Evolutionary conservation across 106 monocot species (phyloP).

Genomic region (Allium sativum): DNA sequence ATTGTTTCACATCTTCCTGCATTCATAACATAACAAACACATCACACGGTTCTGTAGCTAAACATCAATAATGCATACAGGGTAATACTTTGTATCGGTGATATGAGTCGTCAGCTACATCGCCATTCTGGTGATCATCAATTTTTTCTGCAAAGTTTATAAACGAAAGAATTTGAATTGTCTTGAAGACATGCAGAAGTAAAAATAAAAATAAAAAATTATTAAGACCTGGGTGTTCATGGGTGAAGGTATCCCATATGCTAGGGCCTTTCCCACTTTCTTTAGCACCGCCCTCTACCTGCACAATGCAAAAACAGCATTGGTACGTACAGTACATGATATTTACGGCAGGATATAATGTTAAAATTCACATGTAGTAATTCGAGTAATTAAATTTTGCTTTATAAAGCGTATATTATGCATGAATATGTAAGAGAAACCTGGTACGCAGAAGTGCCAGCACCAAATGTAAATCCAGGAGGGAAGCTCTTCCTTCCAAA

Average conservation of each 20-base stretch:
- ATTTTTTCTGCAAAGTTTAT: constrained; percentile 5
- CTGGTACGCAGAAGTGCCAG: constrained; percentile 16
- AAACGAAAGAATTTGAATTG: no score
- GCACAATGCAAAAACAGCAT: neutral
- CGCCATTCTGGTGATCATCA: neutral
- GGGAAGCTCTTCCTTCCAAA: constrained; percentile 9
- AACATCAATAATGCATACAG: neutral
- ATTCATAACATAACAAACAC: neutral
- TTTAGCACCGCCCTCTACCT: constrained; percentile 17
- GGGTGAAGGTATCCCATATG: constrained; percentile 42
- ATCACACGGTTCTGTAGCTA: neutral
- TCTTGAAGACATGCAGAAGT: no score
- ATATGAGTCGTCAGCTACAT: constrained; percentile 2
- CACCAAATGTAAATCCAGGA: constrained; percentile 11
- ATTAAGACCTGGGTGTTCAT: constrained; percentile 22
- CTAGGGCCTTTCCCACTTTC: constrained; percentile 21
- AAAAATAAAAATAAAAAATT: neutral
- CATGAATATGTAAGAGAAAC: neutral
- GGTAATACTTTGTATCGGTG: constrained; percentile 11
- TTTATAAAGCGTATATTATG: neutral
- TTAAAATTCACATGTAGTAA: no score
- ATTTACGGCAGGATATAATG: no score
- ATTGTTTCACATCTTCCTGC: constrained; percentile 10
- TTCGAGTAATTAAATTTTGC: no score
- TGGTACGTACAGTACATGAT: no score